Conservation (phyloP, 805 yeast species). For the Candida wancherniae region DNA sequence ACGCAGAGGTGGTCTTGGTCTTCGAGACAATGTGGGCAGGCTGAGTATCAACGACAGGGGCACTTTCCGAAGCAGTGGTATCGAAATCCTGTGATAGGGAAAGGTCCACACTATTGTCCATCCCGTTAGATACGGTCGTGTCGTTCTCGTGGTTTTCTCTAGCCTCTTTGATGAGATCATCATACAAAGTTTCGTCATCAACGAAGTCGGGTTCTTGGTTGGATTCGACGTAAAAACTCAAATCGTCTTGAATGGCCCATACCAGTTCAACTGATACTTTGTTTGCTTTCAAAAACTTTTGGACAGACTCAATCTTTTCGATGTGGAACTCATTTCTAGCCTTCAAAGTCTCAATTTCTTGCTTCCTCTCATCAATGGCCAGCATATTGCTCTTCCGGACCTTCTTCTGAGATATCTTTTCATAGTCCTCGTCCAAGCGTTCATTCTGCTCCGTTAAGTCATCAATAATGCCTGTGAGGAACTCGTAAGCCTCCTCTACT, state of each 20-base stretch:
- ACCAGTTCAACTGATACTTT: slow-evolving; percentile 15
- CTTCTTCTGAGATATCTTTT: slow-evolving; percentile 35
- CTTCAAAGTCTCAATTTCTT: slow-evolving; percentile 31
- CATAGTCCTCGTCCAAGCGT: slow-evolving; percentile 36
- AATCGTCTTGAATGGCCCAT: slow-evolving; percentile 36
- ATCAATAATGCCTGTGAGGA: slow-evolving; percentile 26
- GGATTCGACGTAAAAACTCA: slow-evolving; percentile 33
- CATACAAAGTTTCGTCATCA: slow-evolving; percentile 38
- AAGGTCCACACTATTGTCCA: slow-evolving; percentile 2
- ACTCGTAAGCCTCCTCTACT: slow-evolving; percentile 30
- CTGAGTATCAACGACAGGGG: background rate
- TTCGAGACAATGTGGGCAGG: slow-evolving; percentile 3
- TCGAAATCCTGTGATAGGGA: slow-evolving; percentile 3
- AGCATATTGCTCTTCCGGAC: slow-evolving; percentile 33
- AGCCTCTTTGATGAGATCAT: slow-evolving; percentile 32
- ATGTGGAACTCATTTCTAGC: slow-evolving; percentile 33
- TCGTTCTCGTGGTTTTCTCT: slow-evolving; percentile 15
- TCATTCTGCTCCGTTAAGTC: slow-evolving; percentile 33
- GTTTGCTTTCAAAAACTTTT: slow-evolving; percentile 24
- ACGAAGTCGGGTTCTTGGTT: slow-evolving; percentile 36
- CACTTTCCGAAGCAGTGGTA: background rate
- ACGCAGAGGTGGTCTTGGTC: slow-evolving; percentile 2
- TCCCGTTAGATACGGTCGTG: slow-evolving; percentile 7
- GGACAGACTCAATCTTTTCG: slow-evolving; percentile 30
- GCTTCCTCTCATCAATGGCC: slow-evolving; percentile 37